Evolutionary conservation across 768 basidiomycete genomes (phyloP).

Genomic region (Serendipita sp.): DNA sequence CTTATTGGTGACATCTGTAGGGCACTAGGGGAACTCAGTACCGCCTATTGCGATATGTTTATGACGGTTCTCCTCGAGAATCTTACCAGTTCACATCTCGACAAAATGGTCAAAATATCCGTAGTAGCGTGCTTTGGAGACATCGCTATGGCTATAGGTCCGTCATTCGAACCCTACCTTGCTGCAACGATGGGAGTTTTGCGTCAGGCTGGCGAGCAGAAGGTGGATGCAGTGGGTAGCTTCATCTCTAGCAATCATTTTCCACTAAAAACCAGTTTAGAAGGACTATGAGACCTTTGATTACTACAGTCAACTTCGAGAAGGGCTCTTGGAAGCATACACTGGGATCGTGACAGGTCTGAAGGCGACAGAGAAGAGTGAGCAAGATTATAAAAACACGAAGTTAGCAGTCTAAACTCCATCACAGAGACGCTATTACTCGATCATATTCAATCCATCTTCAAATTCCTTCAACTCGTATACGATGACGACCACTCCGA

Average conservation of each 20-base stretch:
- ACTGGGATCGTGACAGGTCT: conserved; percentile 86
- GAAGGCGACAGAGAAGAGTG: conserved; percentile 70
- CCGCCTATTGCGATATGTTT: conserved; percentile 72
- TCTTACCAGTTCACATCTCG: conserved; percentile 76
- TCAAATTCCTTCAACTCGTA: conserved; percentile 68
- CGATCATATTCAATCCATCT: conserved; percentile 53
- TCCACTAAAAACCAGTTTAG: conserved; percentile 22
- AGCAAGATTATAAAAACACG: background rate
- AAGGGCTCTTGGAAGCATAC: conserved; percentile 94
- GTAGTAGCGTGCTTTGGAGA: conserved; percentile 93
- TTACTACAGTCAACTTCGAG: conserved; percentile 77
- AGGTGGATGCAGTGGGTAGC: conserved; percentile 64
- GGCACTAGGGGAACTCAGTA: conserved; percentile 71
- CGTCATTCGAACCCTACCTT: conserved; percentile 75
- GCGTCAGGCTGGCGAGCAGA: conserved; percentile 74
- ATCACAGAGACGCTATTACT: conserved; percentile 36
- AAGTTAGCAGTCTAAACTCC: conserved; percentile 9
- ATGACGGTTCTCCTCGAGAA: conserved; percentile 89
- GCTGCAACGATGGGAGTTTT: conserved; percentile 84
- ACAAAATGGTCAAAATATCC: conserved; percentile 92
- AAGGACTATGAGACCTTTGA: conserved; percentile 83
- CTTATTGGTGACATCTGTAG: conserved; percentile 95
- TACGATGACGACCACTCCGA: conserved; percentile 76
- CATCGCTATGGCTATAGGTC: conserved; percentile 82
- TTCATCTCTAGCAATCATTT: background rate